Percentiles rank a stretch among this genome's conserved stretches.
phyloP scores from a whole-genome alignment of 2,329 filamentous ascomycete genomes.

The Ceratocystis eucalypticola region DNA sequence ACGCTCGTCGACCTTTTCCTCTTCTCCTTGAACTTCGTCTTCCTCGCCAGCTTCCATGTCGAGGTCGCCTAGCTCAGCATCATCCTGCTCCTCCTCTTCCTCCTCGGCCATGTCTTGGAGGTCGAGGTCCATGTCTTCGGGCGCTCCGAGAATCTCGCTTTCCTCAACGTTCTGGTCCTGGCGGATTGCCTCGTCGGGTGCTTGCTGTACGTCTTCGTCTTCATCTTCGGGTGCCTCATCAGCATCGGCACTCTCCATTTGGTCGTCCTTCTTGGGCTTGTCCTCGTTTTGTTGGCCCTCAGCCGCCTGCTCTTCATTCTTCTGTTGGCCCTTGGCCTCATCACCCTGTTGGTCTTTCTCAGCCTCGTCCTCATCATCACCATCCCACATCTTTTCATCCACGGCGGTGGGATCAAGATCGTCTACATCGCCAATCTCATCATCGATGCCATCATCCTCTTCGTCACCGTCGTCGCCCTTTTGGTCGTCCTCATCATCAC shows the following conservation, averaged over 20 bases:
- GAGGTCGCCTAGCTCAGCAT: constrained; percentile 40
- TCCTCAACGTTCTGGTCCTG: constrained; percentile 68
- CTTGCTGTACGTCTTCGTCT: constrained; percentile 37
- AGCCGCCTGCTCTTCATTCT: constrained; percentile 45
- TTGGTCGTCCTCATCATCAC: constrained; percentile 46
- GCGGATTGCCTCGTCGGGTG: constrained; percentile 43
- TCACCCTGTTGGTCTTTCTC: constrained; percentile 72
- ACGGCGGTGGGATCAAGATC: constrained; percentile 79
- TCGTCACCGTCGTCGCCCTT: constrained; percentile 51
- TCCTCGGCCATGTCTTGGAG: constrained; percentile 50
- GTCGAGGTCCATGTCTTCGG: constrained; percentile 78
- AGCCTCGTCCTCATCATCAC: constrained; percentile 61
- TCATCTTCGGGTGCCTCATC: constrained; percentile 26
- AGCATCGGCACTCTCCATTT: constrained; percentile 27
- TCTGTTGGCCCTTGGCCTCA: constrained; percentile 54
- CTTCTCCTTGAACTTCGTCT: constrained; percentile 32
- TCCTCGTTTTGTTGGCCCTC: constrained; percentile 43
- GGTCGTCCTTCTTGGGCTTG: constrained; percentile 36
- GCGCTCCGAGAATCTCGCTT: constrained; percentile 67
- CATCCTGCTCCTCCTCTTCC: constrained; percentile 35
- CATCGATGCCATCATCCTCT: constrained; percentile 70
- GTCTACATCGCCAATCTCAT: constrained; percentile 82
- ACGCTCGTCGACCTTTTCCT: constrained; percentile 22
- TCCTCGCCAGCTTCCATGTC: constrained; percentile 29
- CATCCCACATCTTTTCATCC: constrained; percentile 99